These are phyloP conservation scores for Chaetomiaceae sp. DNA, from an alignment of 2,329 filamentous ascomycete genomes.

Conservation along the genomic window DNA sequence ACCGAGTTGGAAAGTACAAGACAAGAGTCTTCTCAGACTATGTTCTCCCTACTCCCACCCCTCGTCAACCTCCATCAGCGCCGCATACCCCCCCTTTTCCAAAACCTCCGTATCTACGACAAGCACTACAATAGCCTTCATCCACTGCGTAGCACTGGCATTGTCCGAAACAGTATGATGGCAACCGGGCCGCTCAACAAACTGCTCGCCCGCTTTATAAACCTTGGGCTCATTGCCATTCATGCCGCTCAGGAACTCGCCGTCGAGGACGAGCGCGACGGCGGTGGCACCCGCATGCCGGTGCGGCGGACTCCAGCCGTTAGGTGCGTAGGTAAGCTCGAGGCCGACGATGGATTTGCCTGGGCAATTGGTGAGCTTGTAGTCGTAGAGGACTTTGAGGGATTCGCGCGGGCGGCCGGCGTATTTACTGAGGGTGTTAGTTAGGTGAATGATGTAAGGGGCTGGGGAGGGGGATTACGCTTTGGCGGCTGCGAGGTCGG, in stretches of 20 bases:
- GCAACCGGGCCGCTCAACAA: conserved; percentile 43
- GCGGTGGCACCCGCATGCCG: conserved; percentile 41
- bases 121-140: conserved; percentile 15
- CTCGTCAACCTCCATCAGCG: conserved; percentile 5
- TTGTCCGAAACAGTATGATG: conserved; percentile 45
- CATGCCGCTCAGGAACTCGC: conserved; percentile 43
- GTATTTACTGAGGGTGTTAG: conserved; percentile 13
- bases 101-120: conserved; percentile 13
- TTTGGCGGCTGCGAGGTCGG: no score
- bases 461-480: no score
- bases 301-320: conserved; percentile 39
- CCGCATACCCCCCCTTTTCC: conserved; percentile 9
- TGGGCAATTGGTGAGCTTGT: conserved; percentile 36
- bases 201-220: conserved; percentile 35
- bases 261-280: conserved; percentile 36
- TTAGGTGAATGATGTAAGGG: no score
- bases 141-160: conserved; percentile 34
- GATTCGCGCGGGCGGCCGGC: conserved; percentile 9
- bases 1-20: no score
- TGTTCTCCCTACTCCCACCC: conserved; percentile 9
- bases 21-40: no score
- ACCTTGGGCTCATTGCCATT: conserved; percentile 40
- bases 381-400: conserved; percentile 19
- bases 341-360: conserved; percentile 38
- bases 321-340: conserved; percentile 35